phyloP scores from a whole-genome alignment of 176 grass and related monocot genomes.

The Oropetium thomaeum region DNA sequence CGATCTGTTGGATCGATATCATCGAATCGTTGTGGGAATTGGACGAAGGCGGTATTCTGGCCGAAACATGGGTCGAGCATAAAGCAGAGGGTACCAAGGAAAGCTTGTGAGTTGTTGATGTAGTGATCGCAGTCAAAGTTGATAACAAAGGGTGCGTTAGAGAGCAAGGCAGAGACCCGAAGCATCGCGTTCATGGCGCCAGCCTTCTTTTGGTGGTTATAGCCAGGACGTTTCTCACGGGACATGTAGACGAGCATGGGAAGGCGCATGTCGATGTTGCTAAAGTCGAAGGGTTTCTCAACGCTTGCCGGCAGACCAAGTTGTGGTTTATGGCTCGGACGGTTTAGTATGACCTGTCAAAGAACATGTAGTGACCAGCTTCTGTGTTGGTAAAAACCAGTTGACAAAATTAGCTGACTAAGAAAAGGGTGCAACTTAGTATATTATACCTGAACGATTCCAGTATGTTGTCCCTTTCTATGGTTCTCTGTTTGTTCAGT shows the following conservation, averaged over 20 bases:
- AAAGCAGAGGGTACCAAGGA: slow-evolving; percentile 35
- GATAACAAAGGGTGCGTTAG: slow-evolving; percentile 47
- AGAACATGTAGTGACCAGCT: background rate
- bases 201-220: slow-evolving; percentile 53
- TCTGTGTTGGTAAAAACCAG: background rate
- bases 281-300: slow-evolving; percentile 26
- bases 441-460: slow-evolving; percentile 36
- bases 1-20: slow-evolving; percentile 81
- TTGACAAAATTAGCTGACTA: background rate
- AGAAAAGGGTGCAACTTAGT: background rate
- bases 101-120: slow-evolving; percentile 33
- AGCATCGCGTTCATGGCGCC: slow-evolving; percentile 53
- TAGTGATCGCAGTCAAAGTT: slow-evolving; percentile 58
- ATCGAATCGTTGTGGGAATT: slow-evolving; percentile 90
- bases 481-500: slow-evolving; percentile 34
- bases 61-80: slow-evolving; percentile 48
- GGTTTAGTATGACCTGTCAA: slow-evolving; percentile 25
- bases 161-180: slow-evolving; percentile 38
- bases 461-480: slow-evolving; percentile 35
- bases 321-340: slow-evolving; percentile 11
- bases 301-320: background rate
- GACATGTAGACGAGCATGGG: slow-evolving; percentile 49
- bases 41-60: slow-evolving; percentile 67
- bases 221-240: slow-evolving; percentile 29
- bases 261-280: slow-evolving; percentile 31